Evolutionary conservation across 768 basidiomycete species (phyloP).

Genomic region (Pleurotus ostreatus): DNA sequence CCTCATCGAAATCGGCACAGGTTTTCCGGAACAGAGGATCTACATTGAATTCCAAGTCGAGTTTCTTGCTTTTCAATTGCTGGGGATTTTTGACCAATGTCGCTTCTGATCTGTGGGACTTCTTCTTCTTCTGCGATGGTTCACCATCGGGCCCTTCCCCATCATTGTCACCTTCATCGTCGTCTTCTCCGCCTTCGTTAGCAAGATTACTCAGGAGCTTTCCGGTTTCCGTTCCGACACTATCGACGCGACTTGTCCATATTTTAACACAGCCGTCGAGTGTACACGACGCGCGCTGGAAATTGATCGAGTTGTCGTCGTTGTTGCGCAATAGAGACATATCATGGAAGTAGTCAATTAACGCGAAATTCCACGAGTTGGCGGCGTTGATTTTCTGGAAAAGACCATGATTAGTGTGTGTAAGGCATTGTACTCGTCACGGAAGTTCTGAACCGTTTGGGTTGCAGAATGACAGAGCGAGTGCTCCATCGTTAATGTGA

Average conservation of each 20-base stretch:
- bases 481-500: not conserved
- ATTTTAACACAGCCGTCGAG: slow-evolving; percentile 99
- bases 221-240: slow-evolving; percentile 93
- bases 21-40: slow-evolving; percentile 98
- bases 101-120: slow-evolving; percentile 65
- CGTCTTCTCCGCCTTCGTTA: slow-evolving; percentile 45
- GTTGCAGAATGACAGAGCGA: not conserved
- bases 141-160: slow-evolving; percentile 67
- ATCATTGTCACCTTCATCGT: slow-evolving; percentile 55
- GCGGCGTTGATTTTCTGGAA: slow-evolving; percentile 95
- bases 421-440: no score
- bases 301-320: slow-evolving; percentile 95
- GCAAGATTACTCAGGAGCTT: slow-evolving; percentile 91
- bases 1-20: slow-evolving; percentile 97
- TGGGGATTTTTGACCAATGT: slow-evolving; percentile 87
- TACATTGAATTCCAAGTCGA: slow-evolving; percentile 93
- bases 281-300: slow-evolving; percentile 96
- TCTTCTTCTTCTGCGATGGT: slow-evolving; percentile 58
- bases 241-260: slow-evolving; percentile 97
- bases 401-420: not conserved
- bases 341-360: slow-evolving; percentile 99
- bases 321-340: slow-evolving; percentile 94
- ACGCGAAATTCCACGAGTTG: slow-evolving; percentile 96
- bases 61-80: slow-evolving; percentile 84
- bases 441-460: no score